Conservation (phyloP, 1,139 yeast genomes). For the Arxiozyma bovina region DNA sequence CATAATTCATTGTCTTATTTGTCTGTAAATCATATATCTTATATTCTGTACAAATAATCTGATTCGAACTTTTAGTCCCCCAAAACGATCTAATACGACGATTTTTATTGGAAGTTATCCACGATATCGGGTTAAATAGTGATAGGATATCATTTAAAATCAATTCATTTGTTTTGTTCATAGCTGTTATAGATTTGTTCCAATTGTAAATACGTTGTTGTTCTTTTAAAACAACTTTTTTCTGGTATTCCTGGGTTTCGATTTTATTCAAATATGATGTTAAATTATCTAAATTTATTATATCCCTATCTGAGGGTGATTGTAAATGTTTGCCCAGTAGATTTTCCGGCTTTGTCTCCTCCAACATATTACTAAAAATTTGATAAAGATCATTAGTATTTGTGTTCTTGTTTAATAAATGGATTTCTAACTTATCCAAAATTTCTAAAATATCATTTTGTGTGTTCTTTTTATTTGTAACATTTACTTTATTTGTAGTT, state of each 20-base stretch:
- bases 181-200: constrained; percentile 8
- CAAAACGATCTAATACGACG: background rate
- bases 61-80: background rate
- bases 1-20: background rate
- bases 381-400: constrained; percentile 10
- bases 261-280: constrained; percentile 13
- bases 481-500: background rate
- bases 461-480: background rate
- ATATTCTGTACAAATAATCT: background rate
- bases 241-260: constrained; percentile 15
- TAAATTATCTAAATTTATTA: background rate
- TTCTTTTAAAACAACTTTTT: constrained; percentile 13
- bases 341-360: constrained; percentile 4
- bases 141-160: background rate
- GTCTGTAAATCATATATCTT: background rate
- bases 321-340: background rate
- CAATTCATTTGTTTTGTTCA: background rate
- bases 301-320: background rate
- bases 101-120: background rate
- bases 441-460: background rate
- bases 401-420: background rate
- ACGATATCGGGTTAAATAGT: background rate
- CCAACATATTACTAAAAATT: constrained; percentile 7
- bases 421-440: background rate
- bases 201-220: constrained; percentile 17